These are phyloP conservation scores for Auxenochlorella pyrenoidosa DNA, from an alignment of 139 green algal species.

Conservation along the genomic window DNA sequence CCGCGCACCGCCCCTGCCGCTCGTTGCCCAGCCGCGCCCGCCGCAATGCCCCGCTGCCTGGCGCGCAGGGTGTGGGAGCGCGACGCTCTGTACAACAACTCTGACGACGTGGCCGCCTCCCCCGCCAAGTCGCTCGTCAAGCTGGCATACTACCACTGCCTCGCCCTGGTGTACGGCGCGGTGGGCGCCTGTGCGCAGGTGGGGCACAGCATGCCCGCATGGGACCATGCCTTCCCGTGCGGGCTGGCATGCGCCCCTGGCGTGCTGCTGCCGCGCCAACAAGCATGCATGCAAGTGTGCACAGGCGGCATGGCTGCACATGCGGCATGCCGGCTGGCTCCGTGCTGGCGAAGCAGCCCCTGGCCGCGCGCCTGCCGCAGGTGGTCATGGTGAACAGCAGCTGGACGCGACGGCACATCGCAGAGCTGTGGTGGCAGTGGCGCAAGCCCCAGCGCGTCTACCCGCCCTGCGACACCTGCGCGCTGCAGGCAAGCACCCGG, in stretches of 20 bases:
- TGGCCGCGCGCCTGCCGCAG: no score
- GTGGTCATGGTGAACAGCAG: conserved; percentile 91
- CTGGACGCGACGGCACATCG: conserved; percentile 94
- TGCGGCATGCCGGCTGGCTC: no score
- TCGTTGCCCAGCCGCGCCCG: no score
- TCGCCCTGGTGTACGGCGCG: conserved; percentile 82
- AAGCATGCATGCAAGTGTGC: no score
- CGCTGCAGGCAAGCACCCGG: conserved; percentile 46
- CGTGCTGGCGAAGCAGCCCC: no score
- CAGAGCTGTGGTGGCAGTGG: conserved; percentile 77
- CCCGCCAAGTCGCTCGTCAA: conserved; percentile 71
- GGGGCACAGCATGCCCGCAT: background rate
- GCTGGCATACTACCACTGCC: conserved; percentile 86
- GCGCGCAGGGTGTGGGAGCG: conserved; percentile 38
- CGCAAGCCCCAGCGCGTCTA: conserved; percentile 72
- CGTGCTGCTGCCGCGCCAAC: background rate
- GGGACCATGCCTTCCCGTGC: no score
- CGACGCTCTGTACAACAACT: conserved; percentile 82
- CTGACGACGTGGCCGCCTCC: conserved; percentile 49
- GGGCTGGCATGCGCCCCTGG: no score
- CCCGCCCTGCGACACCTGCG: conserved; percentile 85
- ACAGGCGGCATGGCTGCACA: no score
- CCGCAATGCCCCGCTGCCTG: no score
- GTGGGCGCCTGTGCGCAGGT: conserved; percentile 60
- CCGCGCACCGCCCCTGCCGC: no score